Conservation (phyloP, 371 early-diverging fungal species). For the Parasitella parasitica region DNA sequence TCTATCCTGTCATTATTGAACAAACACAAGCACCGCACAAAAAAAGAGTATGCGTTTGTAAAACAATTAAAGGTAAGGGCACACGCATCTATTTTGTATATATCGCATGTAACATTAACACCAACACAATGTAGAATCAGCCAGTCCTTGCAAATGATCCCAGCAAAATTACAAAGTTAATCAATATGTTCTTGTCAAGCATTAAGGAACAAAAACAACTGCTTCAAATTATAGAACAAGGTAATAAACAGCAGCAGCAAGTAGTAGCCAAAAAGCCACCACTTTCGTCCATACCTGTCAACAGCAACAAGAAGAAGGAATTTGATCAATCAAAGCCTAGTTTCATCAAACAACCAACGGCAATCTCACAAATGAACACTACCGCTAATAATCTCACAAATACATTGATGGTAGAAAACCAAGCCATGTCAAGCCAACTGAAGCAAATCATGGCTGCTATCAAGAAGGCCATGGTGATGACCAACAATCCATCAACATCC, state of each 20-base stretch:
- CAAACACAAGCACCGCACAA: slow-evolving; percentile 17
- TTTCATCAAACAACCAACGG: slow-evolving; percentile 6
- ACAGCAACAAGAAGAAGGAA: not conserved
- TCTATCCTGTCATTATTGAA: not conserved
- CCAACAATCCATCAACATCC: slow-evolving; percentile 1
- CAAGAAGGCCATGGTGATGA: slow-evolving; percentile 10
- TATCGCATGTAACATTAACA: not conserved
- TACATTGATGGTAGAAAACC: slow-evolving; percentile 2
- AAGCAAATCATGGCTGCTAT: slow-evolving; percentile 14
- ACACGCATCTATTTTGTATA: not conserved
- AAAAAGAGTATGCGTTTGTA: slow-evolving; percentile 13
- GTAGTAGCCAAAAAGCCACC: not conserved
- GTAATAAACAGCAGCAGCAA: not conserved
- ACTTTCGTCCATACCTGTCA: not conserved
- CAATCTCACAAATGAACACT: not conserved
- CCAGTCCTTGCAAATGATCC: not conserved
- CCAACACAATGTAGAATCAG: not conserved
- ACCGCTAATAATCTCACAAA: not conserved
- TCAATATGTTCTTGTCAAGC: slow-evolving; percentile 15
- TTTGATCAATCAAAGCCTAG: slow-evolving; percentile 2
- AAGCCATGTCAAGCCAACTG: slow-evolving; percentile 4
- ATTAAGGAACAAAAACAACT: slow-evolving; percentile 15
- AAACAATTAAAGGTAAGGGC: slow-evolving; percentile 17
- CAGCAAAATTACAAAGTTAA: not conserved
- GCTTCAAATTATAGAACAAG: slow-evolving; percentile 2